Percentiles rank a stretch among this genome's conserved stretches.
These are phyloP conservation scores for Pseudozyma hubeiensis DNA, from an alignment of 1,284 basidiomycete species.

Conservation along the genomic window DNA sequence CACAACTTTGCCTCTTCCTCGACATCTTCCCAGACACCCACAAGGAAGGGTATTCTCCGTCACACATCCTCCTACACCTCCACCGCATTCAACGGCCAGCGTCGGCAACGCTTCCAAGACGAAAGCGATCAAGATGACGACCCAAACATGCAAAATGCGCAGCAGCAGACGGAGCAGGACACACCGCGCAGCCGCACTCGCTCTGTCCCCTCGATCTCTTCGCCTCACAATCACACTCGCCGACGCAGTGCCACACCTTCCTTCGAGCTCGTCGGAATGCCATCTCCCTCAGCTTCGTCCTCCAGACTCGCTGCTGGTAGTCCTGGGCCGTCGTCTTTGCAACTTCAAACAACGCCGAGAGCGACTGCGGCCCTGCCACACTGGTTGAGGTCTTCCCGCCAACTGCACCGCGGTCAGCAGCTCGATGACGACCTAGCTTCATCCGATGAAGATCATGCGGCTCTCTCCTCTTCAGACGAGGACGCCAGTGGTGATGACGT, in stretches of 20 bases:
- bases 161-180: background rate
- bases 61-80: conserved; percentile 27
- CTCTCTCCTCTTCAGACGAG: conserved; percentile 28
- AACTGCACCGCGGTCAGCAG: conserved; percentile 10
- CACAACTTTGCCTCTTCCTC: conserved; percentile 27
- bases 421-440: conserved; percentile 28
- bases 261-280: conserved; percentile 39
- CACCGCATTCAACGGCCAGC: conserved; percentile 12
- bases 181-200: conserved; percentile 4
- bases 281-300: conserved; percentile 20
- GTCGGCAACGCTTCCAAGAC: conserved; percentile 17
- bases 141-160: background rate
- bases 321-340: conserved; percentile 5
- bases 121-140: conserved; percentile 3
- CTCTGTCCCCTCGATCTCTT: background rate
- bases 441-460: conserved; percentile 31
- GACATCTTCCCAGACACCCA: conserved; percentile 14
- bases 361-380: conserved; percentile 18
- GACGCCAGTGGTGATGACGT: conserved; percentile 11
- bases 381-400: conserved; percentile 33
- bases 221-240: conserved; percentile 13
- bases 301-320: conserved; percentile 2
- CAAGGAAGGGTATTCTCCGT: conserved; percentile 38
- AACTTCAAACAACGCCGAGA: background rate
- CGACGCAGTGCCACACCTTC: conserved; percentile 31